These are phyloP conservation scores for Babesia caballi DNA, from an alignment of 169 alveolate genomes.

Conservation along the genomic window DNA sequence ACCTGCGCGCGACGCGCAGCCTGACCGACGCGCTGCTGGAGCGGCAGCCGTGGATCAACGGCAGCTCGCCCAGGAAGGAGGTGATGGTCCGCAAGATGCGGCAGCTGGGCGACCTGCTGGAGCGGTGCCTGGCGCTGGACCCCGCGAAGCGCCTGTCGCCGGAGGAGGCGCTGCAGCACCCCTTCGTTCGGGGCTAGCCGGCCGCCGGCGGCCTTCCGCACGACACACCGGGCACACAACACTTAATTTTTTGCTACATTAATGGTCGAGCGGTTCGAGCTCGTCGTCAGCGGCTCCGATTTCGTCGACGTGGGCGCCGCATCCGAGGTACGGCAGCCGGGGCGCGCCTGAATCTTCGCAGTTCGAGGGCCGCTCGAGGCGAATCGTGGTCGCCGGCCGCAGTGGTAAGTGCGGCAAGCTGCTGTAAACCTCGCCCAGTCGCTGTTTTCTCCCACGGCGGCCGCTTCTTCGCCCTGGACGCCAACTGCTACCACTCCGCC, in stretches of 20 bases:
- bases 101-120: slow-evolving; percentile 91
- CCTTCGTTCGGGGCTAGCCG: slow-evolving; percentile 79
- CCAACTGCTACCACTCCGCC: slow-evolving; percentile 77
- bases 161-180: slow-evolving; percentile 94
- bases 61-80: slow-evolving; percentile 38
- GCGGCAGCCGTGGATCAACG: slow-evolving; percentile 66
- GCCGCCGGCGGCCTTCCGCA: background rate
- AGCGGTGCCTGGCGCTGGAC: slow-evolving; percentile 89
- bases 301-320: slow-evolving; percentile 20
- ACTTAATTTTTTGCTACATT: background rate
- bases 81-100: slow-evolving; percentile 66
- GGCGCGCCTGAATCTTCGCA: background rate
- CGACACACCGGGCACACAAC: background rate
- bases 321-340: slow-evolving; percentile 19
- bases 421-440: slow-evolving; percentile 20
- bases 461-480: slow-evolving; percentile 65
- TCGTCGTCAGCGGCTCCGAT: background rate
- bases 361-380: slow-evolving; percentile 45
- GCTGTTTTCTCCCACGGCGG: slow-evolving; percentile 64
- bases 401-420: slow-evolving; percentile 11
- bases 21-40: slow-evolving; percentile 78
- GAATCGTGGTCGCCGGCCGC: slow-evolving; percentile 37
- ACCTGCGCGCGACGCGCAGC: slow-evolving; percentile 77
- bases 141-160: slow-evolving; percentile 94
- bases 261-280: background rate